Base-by-base conservation (phyloP, 345 rosid species). In the Capsella bursapastoris region DNA sequence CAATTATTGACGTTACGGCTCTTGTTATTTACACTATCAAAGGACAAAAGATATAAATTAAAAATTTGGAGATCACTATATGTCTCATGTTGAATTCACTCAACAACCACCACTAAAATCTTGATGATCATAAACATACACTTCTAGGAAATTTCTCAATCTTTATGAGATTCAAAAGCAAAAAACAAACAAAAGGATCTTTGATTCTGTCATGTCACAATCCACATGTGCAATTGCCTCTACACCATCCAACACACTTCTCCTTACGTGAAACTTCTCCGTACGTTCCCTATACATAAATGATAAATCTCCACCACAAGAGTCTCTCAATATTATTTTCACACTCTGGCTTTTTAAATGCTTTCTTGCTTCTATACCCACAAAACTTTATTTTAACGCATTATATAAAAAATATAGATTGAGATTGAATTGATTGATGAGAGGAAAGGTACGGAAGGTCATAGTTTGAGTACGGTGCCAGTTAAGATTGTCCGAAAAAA, bases 391-490 rank as follows among this genome's bases (percentile, higher is more conserved):
- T 35, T 58, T 47, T 13, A 74, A 74, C 56, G n/a, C 45, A 47
- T 37, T 5, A 68, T 60, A 28, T 52, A 48, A 1, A 18, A 49
- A 18, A 6, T 1, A 22, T 22, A 22, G 25, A 22, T 1, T 22
- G 25, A 22, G 25, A 34, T 56, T 57, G 60, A 22, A 70, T 62
- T 62, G 79, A 69, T 63, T 55, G 75, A 64, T 71, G 62, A 31
- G 45, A 57, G 48, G 37, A 22, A 22, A 73, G 66, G 82, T 79
- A 73, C 82, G 82, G 82, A 73, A 62, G 75, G 74, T 78, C 70
- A 47, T 73, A 77, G 18, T 38, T 48, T 29, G 82, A 64, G 78
- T 79, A 79, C 82, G 78, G 82, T 79, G 82, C 82, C 82, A 79
- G 78, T 63, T 79, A 73, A 79, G 35, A 68, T 37, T 72, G 78